Conservation (phyloP, 768 basidiomycete genomes). For the Termitomyces sp. region DNA sequence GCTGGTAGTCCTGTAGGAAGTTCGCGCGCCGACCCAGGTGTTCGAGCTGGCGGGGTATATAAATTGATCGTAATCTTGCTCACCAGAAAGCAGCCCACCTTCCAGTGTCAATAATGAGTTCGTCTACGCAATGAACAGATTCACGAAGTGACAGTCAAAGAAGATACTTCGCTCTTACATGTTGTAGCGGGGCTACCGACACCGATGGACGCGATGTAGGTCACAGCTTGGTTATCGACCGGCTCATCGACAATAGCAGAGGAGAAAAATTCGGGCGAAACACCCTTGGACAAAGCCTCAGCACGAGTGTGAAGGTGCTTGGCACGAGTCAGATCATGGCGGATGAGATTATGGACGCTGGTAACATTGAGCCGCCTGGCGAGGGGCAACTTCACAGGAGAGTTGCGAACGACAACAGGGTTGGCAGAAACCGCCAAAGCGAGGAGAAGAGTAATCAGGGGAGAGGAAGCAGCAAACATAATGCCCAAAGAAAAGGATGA, state of each 20-base stretch:
- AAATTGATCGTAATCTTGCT: not conserved
- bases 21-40: slow-evolving; percentile 60
- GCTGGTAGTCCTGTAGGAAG: slow-evolving; percentile 39
- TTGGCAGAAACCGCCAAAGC: slow-evolving; percentile 41
- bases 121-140: slow-evolving; percentile 26
- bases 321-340: slow-evolving; percentile 46
- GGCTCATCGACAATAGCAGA: slow-evolving; percentile 32
- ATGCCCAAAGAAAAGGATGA: not conserved
- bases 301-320: slow-evolving; percentile 33
- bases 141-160: not conserved
- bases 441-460: slow-evolving; percentile 41
- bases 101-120: slow-evolving; percentile 57
- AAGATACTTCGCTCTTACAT: slow-evolving; percentile 26
- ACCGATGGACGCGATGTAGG: slow-evolving; percentile 41
- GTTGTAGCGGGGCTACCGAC: slow-evolving; percentile 50
- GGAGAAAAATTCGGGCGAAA: slow-evolving; percentile 17
- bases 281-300: slow-evolving; percentile 23
- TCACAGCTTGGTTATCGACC: slow-evolving; percentile 28
- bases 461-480: slow-evolving; percentile 32
- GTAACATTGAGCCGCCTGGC: slow-evolving; percentile 49
- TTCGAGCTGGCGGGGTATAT: slow-evolving; percentile 41
- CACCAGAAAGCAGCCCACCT: slow-evolving; percentile 22
- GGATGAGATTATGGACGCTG: slow-evolving; percentile 40
- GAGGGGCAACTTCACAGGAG: slow-evolving; percentile 41
- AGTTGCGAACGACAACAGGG: slow-evolving; percentile 34